phyloP scores from a whole-genome alignment of 2,329 filamentous ascomycete species.

The Blastomyces emzantsi region DNA sequence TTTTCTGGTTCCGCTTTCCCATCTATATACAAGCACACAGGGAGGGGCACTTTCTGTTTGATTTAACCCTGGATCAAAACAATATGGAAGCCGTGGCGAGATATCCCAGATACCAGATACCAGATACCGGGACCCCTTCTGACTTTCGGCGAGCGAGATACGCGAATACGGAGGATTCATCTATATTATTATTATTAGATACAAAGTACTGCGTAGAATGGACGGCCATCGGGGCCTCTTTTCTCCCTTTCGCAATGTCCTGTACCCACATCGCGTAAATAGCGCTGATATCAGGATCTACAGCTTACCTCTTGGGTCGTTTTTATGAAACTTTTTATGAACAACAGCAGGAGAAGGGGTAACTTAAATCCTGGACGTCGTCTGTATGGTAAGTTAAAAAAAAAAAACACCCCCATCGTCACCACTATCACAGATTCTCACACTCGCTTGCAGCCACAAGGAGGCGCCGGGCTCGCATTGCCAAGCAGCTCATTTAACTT shows the following conservation, averaged over 20 bases:
- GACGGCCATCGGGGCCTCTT: not conserved
- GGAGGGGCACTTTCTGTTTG: too few species aligned
- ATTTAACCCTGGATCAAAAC: not conserved
- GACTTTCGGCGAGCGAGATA: not conserved
- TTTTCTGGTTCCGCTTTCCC: too few species aligned
- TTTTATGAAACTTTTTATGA: not conserved
- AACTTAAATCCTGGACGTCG: not conserved
- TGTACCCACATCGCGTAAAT: not conserved
- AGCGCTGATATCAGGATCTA: not conserved
- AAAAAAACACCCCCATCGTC: not conserved
- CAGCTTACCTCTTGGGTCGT: not conserved
- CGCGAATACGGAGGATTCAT: not conserved
- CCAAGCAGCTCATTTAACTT: constrained; percentile 8
- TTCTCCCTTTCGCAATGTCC: not conserved
- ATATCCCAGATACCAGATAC: not conserved
- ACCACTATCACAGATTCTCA: not conserved
- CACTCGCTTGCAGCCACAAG: not conserved
- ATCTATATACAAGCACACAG: too few species aligned
- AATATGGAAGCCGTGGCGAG: not conserved
- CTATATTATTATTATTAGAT: too few species aligned
- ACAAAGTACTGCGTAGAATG: too few species aligned
- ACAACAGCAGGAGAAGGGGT: not conserved
- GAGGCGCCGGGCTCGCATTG: not conserved
- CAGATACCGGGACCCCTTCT: not conserved
- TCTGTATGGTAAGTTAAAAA: not conserved